Evolutionary conservation across 306 rosid species (phyloP), one percentile per base, ranked within the genome.

Genomic region (Quillaja saponaria): DNA sequence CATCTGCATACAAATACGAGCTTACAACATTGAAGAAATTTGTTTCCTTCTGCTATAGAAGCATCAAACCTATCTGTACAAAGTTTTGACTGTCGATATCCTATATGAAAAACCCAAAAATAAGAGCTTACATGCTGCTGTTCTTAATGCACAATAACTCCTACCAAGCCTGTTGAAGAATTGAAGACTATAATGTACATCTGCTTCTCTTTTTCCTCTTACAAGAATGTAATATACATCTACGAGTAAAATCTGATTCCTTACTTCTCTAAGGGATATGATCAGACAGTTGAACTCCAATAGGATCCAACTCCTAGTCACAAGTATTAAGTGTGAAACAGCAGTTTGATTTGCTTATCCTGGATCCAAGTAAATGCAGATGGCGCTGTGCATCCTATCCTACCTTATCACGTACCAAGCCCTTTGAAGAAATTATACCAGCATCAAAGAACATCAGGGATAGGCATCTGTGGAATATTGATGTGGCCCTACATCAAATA

Each of bases 1-100:
- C n/a, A n/a, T n/a, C n/a, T n/a, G n/a, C n/a, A n/a, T n/a, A n/a
- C n/a, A n/a, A n/a, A n/a, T n/a, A n/a, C n/a, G n/a, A n/a, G n/a
- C n/a, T n/a, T n/a, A n/a, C n/a, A 49, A 40, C 7, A 63, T 47
- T 20, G 40, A 42, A 28, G 63, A 52, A 50, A 61, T 49, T 21
- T 4, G 60, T 14, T 55, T 38, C 65, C 45, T 35, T 57, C 55
- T 14, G 14, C 52, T 16, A 46, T 51, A 61, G 35, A 65, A 75
- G 73, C 80, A 69, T 47, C 68, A 41, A 49, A 50, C 78, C 80
- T 17, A 47, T 67, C 76, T 74, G 75, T 82, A 77, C 84, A 82
- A 71, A 34, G 57, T 55, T 59, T 38, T 37, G 53, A 11, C 66
- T 34, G 47, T 64, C n/a, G 60, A 44, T 16, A 40, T 9, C 61